Percentiles rank a stretch among this genome's conserved stretches.
These are phyloP conservation scores for Fusarium domesticum DNA, from an alignment of 2,329 filamentous ascomycete species.

Conservation along the genomic window DNA sequence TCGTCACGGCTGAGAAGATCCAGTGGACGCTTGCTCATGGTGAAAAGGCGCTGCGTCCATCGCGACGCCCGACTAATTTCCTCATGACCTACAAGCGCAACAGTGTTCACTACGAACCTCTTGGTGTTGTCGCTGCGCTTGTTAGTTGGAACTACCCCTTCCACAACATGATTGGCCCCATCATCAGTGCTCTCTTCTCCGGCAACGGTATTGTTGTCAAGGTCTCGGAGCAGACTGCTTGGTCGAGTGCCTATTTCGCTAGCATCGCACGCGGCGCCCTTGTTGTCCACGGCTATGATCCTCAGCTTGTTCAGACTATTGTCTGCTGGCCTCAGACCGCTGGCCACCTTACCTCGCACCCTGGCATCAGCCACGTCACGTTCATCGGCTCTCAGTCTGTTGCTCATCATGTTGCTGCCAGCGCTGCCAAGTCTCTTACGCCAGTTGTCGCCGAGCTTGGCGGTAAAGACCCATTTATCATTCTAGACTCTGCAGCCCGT, in stretches of 20 bases:
- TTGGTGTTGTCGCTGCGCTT: slow-evolving; percentile 87
- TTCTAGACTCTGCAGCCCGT: slow-evolving; percentile 71
- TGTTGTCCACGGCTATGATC: slow-evolving; percentile 75
- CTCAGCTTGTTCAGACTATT: slow-evolving; percentile 77
- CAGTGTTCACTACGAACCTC: slow-evolving; percentile 82
- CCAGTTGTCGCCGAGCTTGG: slow-evolving; percentile 89
- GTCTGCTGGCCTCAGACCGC: slow-evolving; percentile 87
- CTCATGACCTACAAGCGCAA: slow-evolving; percentile 96
- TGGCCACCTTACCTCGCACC: slow-evolving; percentile 78
- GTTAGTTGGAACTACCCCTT: slow-evolving; percentile 98
- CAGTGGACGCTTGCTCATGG: slow-evolving; percentile 92
- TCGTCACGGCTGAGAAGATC: slow-evolving; percentile 91
- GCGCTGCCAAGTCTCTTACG: slow-evolving; percentile 80
- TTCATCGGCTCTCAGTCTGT: slow-evolving; percentile 92
- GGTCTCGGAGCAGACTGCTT: slow-evolving; percentile 91
- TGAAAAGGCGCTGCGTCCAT: slow-evolving; percentile 71
- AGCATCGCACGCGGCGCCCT: slow-evolving; percentile 77
- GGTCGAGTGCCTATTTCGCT: slow-evolving; percentile 82
- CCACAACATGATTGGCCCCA: slow-evolving; percentile 88
- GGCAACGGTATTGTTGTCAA: slow-evolving; percentile 93
- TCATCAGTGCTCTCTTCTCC: slow-evolving; percentile 86
- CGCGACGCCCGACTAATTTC: slow-evolving; percentile 77
- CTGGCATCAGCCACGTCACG: slow-evolving; percentile 80
- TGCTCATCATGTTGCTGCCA: slow-evolving; percentile 82
- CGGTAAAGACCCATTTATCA: slow-evolving; percentile 88